Percentiles rank a stretch among this genome's conserved stretches.
Evolutionary conservation across 2,329 filamentous ascomycete species (phyloP).

Genomic region (Epichloe glyceriae): DNA sequence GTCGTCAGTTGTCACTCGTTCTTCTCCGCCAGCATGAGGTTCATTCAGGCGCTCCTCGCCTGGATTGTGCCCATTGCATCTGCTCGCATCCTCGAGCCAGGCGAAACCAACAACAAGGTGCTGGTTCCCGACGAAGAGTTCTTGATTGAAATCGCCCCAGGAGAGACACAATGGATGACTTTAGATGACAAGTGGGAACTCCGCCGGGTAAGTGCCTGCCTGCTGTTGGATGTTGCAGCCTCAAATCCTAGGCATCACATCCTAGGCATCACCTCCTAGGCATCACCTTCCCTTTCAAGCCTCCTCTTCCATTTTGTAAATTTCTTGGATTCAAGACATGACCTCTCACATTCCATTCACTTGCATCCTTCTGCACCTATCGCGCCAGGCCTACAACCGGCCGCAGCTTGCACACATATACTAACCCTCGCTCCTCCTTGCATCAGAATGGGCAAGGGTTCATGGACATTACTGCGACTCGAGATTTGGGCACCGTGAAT

Average conservation of each 20-base stretch:
- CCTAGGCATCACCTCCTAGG: too few species aligned
- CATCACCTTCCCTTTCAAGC: not conserved
- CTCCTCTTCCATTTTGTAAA: not conserved
- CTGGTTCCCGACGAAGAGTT: slow-evolving; percentile 36
- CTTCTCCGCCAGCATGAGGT: slow-evolving; percentile 31
- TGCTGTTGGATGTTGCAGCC: too few species aligned
- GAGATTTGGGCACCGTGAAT: slow-evolving; percentile 38
- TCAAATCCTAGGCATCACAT: too few species aligned
- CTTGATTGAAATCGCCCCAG: slow-evolving; percentile 75
- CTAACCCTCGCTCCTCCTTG: not conserved
- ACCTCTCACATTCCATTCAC: not conserved
- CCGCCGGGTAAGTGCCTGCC: slow-evolving; percentile 48
- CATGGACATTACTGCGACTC: slow-evolving; percentile 82
- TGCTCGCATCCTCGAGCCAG: slow-evolving; percentile 42
- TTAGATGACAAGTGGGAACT: slow-evolving; percentile 94
- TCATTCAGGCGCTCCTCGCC: slow-evolving; percentile 37
- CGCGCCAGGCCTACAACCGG: too few species aligned
- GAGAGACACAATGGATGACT: slow-evolving; percentile 73
- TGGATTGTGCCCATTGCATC: slow-evolving; percentile 37
- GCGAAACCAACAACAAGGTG: slow-evolving; percentile 37
- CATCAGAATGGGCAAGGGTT: slow-evolving; percentile 71
- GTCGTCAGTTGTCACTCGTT: not conserved
- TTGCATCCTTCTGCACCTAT: too few species aligned
- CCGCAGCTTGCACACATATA: too few species aligned
- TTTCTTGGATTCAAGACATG: not conserved